These are phyloP conservation scores for Cairneyella variabilis DNA, from an alignment of 495 filamentous ascomycete species.

Conservation along the genomic window DNA sequence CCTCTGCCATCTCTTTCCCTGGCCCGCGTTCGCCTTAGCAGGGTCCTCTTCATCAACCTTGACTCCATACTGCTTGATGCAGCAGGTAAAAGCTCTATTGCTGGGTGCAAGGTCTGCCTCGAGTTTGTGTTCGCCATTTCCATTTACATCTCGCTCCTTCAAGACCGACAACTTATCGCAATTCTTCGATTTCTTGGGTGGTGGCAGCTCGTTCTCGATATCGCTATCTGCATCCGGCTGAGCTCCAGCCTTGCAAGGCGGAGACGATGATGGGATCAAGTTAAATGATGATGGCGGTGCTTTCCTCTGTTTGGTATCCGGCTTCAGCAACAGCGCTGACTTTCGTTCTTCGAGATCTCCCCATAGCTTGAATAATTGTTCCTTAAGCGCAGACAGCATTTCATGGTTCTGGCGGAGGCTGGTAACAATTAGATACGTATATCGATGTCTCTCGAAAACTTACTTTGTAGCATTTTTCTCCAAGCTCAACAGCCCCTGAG, in stretches of 20 bases:
- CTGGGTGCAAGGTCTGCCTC: constrained; percentile 16
- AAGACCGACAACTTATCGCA: constrained; percentile 8
- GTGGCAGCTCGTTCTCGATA: constrained; percentile 5
- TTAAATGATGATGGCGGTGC: constrained; percentile 23
- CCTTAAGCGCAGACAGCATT: constrained; percentile 48
- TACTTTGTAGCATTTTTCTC: constrained; percentile 60
- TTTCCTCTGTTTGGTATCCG: no score
- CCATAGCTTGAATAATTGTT: constrained; percentile 80
- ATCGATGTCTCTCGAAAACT: constrained; percentile 21
- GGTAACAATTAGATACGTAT: constrained; percentile 3
- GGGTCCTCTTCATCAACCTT: constrained; percentile 27
- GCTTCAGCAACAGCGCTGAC: constrained; percentile 3
- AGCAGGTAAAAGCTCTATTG: constrained; percentile 56
- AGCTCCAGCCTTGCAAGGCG: constrained; percentile 10
- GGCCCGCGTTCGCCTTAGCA: constrained; percentile 29
- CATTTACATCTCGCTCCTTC: constrained; percentile 18
- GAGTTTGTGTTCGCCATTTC: background rate
- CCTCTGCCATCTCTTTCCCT: constrained; percentile 40
- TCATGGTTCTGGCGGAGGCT: constrained; percentile 52
- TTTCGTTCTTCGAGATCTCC: constrained; percentile 78
- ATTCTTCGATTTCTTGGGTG: constrained; percentile 1
- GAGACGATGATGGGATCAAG: constrained; percentile 22
- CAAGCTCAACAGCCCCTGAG: constrained; percentile 59
- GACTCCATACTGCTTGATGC: constrained; percentile 59
- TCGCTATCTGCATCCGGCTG: constrained; percentile 24